Base-by-base conservation (phyloP, 257 asterid genomes). In the Euphrasia confusa region DNA sequence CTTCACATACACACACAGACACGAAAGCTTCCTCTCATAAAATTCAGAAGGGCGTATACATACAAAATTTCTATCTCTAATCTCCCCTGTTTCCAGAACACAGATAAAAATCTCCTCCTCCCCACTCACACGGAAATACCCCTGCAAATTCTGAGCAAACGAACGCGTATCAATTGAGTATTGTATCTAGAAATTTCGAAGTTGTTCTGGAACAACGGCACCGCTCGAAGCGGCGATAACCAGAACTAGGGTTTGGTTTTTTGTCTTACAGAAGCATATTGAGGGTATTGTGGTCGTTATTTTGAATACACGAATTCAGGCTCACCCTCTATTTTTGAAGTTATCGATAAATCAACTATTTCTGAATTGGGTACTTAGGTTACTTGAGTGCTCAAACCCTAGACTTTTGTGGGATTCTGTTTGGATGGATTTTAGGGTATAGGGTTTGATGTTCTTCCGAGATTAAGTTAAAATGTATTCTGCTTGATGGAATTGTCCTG, bases 361-460 rank as follows among this genome's bases (percentile, higher is more conserved):
- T 54, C 75, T 73, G 69, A 44, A 24, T 21, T 21, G 24, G 24
- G 24, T 21, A 21, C 24, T 66, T 35, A 53, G 68, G 67, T 26
- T 35, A 13, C 15, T 73, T 5, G 75, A 60, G 77, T 69, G 65
- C 54, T 67, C 69, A 63, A 72, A 73, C 75, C 72, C 68, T 66
- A 70, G 69, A 61, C 35, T 57, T 73, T 63, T 66, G 13, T 56
- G 63, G 72, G 73, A 53, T 66, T 68, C 61, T 37, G 42, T 37
- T 37, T 37, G 42, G 42, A 37, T 37, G 42, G 42, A 37, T 37
- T 37, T 37, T 37, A 45, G 65, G 5, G 61, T 2, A 40, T 60
- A 26, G 45, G 37, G 42, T 54, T 55, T 61, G 72, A 17, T 77
- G 72, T 52, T 67, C 45, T 13, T 60, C 42, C 21, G 60, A 57